phyloP scores from a whole-genome alignment of 371 early-diverging fungal genomes.

The Dichotomocladium elegans region DNA sequence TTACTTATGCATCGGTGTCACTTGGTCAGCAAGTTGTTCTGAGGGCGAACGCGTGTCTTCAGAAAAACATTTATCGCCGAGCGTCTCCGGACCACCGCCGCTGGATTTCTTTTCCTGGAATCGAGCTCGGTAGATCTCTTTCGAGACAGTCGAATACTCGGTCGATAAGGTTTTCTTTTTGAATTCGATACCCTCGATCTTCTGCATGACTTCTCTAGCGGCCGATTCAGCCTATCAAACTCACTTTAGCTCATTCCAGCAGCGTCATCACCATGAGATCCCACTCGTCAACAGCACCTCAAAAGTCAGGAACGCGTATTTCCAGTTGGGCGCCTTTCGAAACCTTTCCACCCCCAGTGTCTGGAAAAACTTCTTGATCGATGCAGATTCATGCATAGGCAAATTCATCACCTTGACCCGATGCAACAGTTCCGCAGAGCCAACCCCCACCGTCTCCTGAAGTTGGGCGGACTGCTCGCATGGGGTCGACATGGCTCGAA shows the following conservation, averaged over 20 bases:
- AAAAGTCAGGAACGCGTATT: slow-evolving; percentile 37
- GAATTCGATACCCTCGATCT: slow-evolving; percentile 29
- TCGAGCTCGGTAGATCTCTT: slow-evolving; percentile 23
- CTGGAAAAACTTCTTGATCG: slow-evolving; percentile 24
- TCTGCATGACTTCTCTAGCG: slow-evolving; percentile 28
- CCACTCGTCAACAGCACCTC: slow-evolving; percentile 19
- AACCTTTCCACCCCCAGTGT: slow-evolving; percentile 20
- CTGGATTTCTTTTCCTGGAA: slow-evolving; percentile 17
- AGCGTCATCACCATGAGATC: not conserved
- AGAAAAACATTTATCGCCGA: slow-evolving; percentile 21
- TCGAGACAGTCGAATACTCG: slow-evolving; percentile 19
- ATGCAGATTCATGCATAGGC: slow-evolving; percentile 20
- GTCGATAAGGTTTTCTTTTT: slow-evolving; percentile 33
- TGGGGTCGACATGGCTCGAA: too few species aligned
- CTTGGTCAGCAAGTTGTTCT: slow-evolving; percentile 68
- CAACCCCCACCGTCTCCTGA: not conserved
- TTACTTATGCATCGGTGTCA: slow-evolving; percentile 67
- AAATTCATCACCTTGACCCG: slow-evolving; percentile 36
- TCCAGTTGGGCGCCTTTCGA: slow-evolving; percentile 49
- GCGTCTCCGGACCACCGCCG: slow-evolving; percentile 8
- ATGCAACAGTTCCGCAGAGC: slow-evolving; percentile 4
- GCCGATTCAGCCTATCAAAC: slow-evolving; percentile 36
- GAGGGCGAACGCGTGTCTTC: slow-evolving; percentile 49
- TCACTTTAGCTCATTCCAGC: too few species aligned
- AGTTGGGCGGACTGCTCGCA: too few species aligned